Evolutionary conservation across 2,329 filamentous ascomycete genomes (phyloP), one percentile per base, ranked within the genome.

Genomic region (Teratosphaeria destructans): DNA sequence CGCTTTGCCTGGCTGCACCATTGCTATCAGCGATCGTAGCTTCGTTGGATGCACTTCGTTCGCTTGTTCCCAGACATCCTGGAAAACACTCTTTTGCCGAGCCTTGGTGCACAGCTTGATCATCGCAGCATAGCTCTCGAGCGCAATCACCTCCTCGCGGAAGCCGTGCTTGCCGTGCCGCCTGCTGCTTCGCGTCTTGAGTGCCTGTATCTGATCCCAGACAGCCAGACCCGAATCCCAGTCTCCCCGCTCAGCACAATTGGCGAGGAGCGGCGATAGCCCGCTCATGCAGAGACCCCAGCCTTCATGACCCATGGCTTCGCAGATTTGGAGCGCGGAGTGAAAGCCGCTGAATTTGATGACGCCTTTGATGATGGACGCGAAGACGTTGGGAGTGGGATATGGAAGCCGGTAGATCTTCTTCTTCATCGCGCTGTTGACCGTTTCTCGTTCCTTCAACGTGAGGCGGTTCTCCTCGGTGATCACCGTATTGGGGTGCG

Each of bases 321-420:
- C 70, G 62, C 75, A 78, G 14, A 77, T 70, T 1, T 73, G 67
- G 8, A 78, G 63, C 11, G 77, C 73, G 11, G 73, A 69, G 3
- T 78, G 74, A 54, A 79, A 76, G 14, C 77, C 77, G 29, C 72
- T 70, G 61, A 79, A 79, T 55, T 73, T 71, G 43, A 78, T 64
- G 2, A 76, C 71, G 16, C 77, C 77, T 55, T 65, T 64, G 39
- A 79, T 73, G 16, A 80, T 62, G 2, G 73, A 68, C 12, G 68
- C 67, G 61, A 78, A 76, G 0, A 79, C 77, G 61, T 74, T 70
- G 3, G 77, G 77, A 1, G 73, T 78, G 1, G 76, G 73, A 56
- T 74, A 68, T 5, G 76, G 72, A 26, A 76, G 74, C 59, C 79
- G 77, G n/a, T 75, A 71, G 16, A 78, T 62, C 49, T 67, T 72